phyloP scores from a whole-genome alignment of 2,329 filamentous ascomycete species.

The Penicillium corylophilum region DNA sequence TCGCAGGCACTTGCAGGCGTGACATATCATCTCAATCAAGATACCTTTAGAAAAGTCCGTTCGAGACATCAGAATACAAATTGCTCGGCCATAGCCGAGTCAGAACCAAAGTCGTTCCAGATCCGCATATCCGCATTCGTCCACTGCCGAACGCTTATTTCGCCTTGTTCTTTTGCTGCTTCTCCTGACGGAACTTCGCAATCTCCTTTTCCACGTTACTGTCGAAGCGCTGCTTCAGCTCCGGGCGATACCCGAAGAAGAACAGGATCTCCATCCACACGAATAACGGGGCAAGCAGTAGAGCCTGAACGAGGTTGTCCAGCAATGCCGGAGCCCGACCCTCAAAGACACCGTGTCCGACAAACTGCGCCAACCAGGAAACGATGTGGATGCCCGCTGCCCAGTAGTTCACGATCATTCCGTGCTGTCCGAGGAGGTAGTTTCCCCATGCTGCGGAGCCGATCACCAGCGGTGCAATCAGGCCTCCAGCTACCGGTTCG shows the following conservation, averaged over 20 bases:
- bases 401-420: slow-evolving; percentile 60
- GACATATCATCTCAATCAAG: neutral
- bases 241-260: slow-evolving; percentile 81
- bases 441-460: slow-evolving; percentile 73
- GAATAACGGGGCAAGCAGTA: slow-evolving; percentile 92
- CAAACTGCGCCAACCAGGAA: slow-evolving; percentile 84
- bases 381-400: slow-evolving; percentile 69
- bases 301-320: slow-evolving; percentile 86
- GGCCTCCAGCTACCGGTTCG: slow-evolving; percentile 84
- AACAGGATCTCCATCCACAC: slow-evolving; percentile 97
- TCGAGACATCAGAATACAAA: neutral
- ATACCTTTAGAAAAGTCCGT: neutral
- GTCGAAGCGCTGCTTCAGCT: slow-evolving; percentile 78
- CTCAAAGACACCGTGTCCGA: slow-evolving; percentile 89
- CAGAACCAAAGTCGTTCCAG: neutral
- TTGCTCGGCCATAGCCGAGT: neutral
- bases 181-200: slow-evolving; percentile 65
- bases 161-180: slow-evolving; percentile 34
- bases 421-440: slow-evolving; percentile 66
- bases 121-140: neutral
- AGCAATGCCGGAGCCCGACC: slow-evolving; percentile 82
- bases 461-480: slow-evolving; percentile 74
- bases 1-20: neutral
- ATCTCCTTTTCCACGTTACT: slow-evolving; percentile 74
- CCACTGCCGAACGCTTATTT: neutral